phyloP scores from a whole-genome alignment of 257 asterid genomes.

The Fraxinus pennsylvanica region DNA sequence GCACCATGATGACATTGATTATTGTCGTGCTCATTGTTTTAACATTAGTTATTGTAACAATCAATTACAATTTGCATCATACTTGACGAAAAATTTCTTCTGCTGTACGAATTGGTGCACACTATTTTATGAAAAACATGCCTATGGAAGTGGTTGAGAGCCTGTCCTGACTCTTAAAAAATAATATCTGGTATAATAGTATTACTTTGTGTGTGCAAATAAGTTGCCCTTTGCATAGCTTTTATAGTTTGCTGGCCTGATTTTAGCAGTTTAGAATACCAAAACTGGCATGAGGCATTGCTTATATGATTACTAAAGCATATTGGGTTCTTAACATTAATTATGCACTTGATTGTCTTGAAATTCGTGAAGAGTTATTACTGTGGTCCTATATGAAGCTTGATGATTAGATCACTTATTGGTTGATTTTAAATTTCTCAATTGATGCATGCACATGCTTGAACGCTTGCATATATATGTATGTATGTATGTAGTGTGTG shows the following conservation, averaged over 20 bases:
- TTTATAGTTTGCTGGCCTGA: not conserved
- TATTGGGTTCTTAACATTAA: not conserved
- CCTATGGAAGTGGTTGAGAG: not conserved
- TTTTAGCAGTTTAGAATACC: not conserved
- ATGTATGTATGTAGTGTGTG: too few relatives aligned
- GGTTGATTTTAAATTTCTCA: too few relatives aligned
- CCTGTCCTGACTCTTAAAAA: not conserved
- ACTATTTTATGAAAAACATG: not conserved
- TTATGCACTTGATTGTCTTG: conserved; percentile 4
- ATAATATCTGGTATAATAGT: too few relatives aligned
- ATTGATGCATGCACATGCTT: too few relatives aligned
- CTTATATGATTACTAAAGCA: not conserved
- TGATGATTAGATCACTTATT: not conserved
- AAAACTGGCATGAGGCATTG: not conserved
- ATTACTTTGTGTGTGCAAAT: not conserved
- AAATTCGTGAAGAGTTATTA: not conserved
- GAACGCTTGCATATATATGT: too few relatives aligned
- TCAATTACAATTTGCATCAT: not conserved
- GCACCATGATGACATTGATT: conserved; percentile 1
- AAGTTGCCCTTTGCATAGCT: not conserved
- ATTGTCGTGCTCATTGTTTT: not conserved
- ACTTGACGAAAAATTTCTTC: not conserved
- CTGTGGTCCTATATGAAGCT: not conserved
- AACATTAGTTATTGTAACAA: not conserved
- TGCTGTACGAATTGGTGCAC: not conserved